Conservation (phyloP, 176 grass and related monocot species). For the Poa pratensis region DNA sequence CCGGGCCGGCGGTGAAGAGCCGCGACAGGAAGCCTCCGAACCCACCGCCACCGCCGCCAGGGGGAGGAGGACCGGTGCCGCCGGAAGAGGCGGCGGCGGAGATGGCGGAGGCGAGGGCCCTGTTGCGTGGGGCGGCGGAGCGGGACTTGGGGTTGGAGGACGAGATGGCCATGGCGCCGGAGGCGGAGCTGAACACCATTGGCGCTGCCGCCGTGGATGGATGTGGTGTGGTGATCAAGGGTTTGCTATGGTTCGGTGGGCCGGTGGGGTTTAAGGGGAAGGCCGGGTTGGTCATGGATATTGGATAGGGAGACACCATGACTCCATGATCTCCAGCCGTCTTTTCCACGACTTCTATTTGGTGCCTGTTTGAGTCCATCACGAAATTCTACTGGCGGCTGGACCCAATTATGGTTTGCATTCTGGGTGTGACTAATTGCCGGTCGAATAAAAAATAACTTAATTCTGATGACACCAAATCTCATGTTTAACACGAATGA, state of each 20-base stretch:
- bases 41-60: conserved; percentile 47
- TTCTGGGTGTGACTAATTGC: too few species aligned
- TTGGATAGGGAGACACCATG: background rate
- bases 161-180: conserved; percentile 14
- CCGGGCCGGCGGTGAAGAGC: conserved; percentile 56
- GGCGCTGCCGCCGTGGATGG: conserved; percentile 14
- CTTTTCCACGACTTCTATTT: background rate
- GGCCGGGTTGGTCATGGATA: background rate
- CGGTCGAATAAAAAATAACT: too few species aligned
- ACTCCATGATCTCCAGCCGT: background rate
- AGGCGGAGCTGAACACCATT: conserved; percentile 51
- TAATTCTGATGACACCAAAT: too few species aligned
- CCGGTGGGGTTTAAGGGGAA: background rate
- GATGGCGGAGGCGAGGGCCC: conserved; percentile 50
- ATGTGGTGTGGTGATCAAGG: conserved; percentile 3
- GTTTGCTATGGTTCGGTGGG: background rate
- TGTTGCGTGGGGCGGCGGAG: conserved; percentile 34
- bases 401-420: too few species aligned
- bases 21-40: conserved; percentile 66
- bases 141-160: conserved; percentile 40
- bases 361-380: too few species aligned
- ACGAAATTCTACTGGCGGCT: too few species aligned
- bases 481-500: too few species aligned
- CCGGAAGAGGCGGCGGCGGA: conserved; percentile 41
- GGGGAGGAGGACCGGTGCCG: conserved; percentile 45